Conservation (phyloP, 495 filamentous ascomycete genomes). For the Cercophora sp. region DNA sequence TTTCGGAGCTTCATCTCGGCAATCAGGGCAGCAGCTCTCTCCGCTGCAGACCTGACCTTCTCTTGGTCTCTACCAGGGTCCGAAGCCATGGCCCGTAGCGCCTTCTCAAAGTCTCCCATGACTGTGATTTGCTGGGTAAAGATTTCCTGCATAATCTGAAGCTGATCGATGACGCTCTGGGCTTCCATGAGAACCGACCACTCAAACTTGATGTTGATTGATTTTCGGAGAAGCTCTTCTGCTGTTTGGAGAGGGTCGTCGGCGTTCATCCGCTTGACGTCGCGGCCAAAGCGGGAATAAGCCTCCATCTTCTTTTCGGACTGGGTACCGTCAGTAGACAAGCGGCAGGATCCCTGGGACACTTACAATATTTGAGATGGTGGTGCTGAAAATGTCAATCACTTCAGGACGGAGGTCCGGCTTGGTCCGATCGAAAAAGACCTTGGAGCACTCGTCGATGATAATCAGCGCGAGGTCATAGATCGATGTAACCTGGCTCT, state of each 20-base stretch:
- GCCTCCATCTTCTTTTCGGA: constrained; percentile 26
- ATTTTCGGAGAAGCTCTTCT: constrained; percentile 39
- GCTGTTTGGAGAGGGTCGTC: constrained; percentile 31
- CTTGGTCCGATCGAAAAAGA: constrained; percentile 57
- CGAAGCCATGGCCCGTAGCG: constrained; percentile 22
- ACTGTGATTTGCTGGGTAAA: constrained; percentile 61
- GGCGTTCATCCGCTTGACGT: constrained; percentile 28
- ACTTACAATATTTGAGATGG: constrained; percentile 36
- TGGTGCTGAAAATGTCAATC: constrained; percentile 65
- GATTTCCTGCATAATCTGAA: constrained; percentile 62
- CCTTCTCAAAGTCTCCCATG: constrained; percentile 56
- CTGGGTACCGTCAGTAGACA: constrained; percentile 1
- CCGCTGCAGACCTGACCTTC: constrained; percentile 10
- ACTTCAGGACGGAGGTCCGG: constrained; percentile 60
- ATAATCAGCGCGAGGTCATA: constrained; percentile 60
- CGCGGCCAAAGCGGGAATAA: constrained; percentile 22
- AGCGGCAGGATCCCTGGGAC: too few species aligned
- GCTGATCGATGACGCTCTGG: constrained; percentile 48
- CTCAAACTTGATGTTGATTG: constrained; percentile 67
- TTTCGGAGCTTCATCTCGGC: constrained; percentile 23
- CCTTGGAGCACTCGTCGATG: constrained; percentile 23
- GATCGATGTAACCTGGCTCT: constrained; percentile 56
- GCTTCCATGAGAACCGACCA: constrained; percentile 61
- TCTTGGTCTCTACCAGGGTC: constrained; percentile 4
- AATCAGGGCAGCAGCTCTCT: constrained; percentile 15